Evolutionary conservation across 495 filamentous ascomycete species (phyloP), one percentile per base, ranked within the genome.

Genomic region (Polyplosphaeria fusca): DNA sequence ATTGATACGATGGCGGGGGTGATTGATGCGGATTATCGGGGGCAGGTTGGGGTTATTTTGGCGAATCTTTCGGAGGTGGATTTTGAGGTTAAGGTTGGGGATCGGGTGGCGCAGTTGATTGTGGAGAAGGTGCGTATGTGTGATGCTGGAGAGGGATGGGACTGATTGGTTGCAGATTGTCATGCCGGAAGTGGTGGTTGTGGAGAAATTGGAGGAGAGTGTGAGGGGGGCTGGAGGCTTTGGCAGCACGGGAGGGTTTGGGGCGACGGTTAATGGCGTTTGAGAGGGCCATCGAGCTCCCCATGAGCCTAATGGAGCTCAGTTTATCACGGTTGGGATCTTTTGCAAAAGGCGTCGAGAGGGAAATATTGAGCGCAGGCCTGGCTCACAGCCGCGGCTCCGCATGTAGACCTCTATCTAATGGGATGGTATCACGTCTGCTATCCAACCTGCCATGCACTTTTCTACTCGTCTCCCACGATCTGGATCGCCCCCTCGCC

Each of bases 21-120:
- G 47, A 95, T 98, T 67, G 93, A 98, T 75, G 89, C 91, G 5
- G 93, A 98, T 70, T 98, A 98, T 77, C 82, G 93, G 22, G 93
- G 93, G 16, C 87, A 86, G 57, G 86, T 98, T 59, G 95, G 91
- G 77, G 86, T 98, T 19, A 76, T 98, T 63, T 79, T 98, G 35
- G 96, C 96, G 68, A 98, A 98, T 77, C 86, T 94, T 72, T 77
- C 77, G 13, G 91, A 93, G 13, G 75, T 72, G 18, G 91, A 96
- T 65, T 97, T 93, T 65, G 76, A 78, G 47, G 79, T 98, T 57
- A 85, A 85, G 71, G 84, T 82, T 66, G 91, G 92, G 20, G 92
- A 98, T 68, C 82, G 93, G 35, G 74, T 97, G 65, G 93, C 93
- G 51, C 93, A 98, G 79, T 78, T 98, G 62, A 83, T 98, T 56